Percentiles rank a stretch among this genome's conserved stretches.
phyloP scores from a whole-genome alignment of 2,329 filamentous ascomycete genomes.

The Mycosphaerella sp. region DNA sequence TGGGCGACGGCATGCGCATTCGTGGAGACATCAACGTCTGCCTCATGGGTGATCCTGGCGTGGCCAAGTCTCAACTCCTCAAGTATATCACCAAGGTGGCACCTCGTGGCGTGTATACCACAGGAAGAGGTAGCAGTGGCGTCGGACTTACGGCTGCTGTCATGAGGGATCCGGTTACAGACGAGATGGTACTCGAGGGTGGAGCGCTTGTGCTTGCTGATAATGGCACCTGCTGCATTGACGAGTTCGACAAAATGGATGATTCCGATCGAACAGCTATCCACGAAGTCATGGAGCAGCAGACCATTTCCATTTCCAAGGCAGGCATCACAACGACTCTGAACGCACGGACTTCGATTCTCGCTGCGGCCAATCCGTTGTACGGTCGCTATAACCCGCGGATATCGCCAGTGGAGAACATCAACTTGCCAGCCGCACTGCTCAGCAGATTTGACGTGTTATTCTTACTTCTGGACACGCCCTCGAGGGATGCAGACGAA shows the following conservation, averaged over 20 bases:
- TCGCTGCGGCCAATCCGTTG: constrained; percentile 92
- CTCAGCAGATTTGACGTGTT: constrained; percentile 96
- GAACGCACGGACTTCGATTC: constrained; percentile 77
- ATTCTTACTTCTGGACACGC: constrained; percentile 94
- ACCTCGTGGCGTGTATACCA: constrained; percentile 81
- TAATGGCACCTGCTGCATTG: constrained; percentile 79
- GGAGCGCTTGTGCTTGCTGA: constrained; percentile 73
- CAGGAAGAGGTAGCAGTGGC: constrained; percentile 71
- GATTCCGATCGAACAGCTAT: constrained; percentile 75
- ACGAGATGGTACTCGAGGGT: constrained; percentile 78
- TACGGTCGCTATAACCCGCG: constrained; percentile 98
- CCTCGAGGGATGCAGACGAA: constrained; percentile 80
- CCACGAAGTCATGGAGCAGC: constrained; percentile 84
- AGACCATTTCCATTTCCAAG: constrained; percentile 80
- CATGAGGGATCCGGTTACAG: constrained; percentile 76
- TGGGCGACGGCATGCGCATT: constrained; percentile 98
- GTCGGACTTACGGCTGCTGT: constrained; percentile 77
- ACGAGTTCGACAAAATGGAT: constrained; percentile 88
- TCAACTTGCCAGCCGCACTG: constrained; percentile 95
- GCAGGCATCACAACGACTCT: constrained; percentile 95
- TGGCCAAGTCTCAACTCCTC: constrained; percentile 95
- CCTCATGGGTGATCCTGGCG: constrained; percentile 98
- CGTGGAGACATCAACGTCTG: constrained; percentile 98
- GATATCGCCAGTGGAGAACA: constrained; percentile 96
- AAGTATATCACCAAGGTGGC: constrained; percentile 99